phyloP scores from a whole-genome alignment of 2,329 filamentous ascomycete species.

The Aspergillus fischeri region DNA sequence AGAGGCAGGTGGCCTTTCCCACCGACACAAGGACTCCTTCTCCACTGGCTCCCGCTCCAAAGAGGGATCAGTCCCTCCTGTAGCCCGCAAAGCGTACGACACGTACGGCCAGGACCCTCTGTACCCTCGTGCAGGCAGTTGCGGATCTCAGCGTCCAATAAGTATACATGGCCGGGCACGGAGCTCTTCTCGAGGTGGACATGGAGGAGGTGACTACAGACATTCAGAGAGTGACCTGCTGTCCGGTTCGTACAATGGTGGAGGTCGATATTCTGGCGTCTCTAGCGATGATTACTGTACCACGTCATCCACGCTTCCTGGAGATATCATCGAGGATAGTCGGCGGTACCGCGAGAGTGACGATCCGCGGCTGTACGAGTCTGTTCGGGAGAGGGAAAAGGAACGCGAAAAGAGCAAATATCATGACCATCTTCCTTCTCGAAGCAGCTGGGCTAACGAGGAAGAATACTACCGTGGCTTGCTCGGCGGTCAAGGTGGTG shows the following conservation, averaged over 20 bases:
- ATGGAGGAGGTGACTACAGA: slow-evolving; percentile 25
- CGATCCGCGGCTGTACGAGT: slow-evolving; percentile 22
- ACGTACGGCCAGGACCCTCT: slow-evolving; percentile 33
- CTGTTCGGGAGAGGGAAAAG: slow-evolving; percentile 24
- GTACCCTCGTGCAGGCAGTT: slow-evolving; percentile 20
- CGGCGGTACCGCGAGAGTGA: slow-evolving; percentile 25
- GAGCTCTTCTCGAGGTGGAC: slow-evolving; percentile 30
- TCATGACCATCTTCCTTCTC: slow-evolving; percentile 19
- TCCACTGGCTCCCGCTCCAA: slow-evolving; percentile 50
- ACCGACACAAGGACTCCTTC: slow-evolving; percentile 22
- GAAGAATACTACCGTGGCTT: slow-evolving; percentile 40
- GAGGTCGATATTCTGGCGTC: slow-evolving; percentile 16
- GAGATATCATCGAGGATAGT: slow-evolving; percentile 21
- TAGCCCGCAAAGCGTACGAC: slow-evolving; percentile 57
- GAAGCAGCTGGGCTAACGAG: slow-evolving; percentile 27
- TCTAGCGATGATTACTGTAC: slow-evolving; percentile 24
- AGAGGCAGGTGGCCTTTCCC: slow-evolving; percentile 21
- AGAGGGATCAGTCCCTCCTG: slow-evolving; percentile 52
- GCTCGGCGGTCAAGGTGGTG: slow-evolving; percentile 27
- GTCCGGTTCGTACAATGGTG: slow-evolving; percentile 13
- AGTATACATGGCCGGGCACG: slow-evolving; percentile 19
- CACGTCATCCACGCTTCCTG: slow-evolving; percentile 18
- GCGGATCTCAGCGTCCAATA: slow-evolving; percentile 10
- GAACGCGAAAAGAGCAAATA: slow-evolving; percentile 27
- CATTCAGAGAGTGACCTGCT: slow-evolving; percentile 35